Evolutionary conservation across 2,329 filamentous ascomycete species (phyloP), one percentile per base, ranked within the genome.

Genomic region (Xylariaceae sp.): DNA sequence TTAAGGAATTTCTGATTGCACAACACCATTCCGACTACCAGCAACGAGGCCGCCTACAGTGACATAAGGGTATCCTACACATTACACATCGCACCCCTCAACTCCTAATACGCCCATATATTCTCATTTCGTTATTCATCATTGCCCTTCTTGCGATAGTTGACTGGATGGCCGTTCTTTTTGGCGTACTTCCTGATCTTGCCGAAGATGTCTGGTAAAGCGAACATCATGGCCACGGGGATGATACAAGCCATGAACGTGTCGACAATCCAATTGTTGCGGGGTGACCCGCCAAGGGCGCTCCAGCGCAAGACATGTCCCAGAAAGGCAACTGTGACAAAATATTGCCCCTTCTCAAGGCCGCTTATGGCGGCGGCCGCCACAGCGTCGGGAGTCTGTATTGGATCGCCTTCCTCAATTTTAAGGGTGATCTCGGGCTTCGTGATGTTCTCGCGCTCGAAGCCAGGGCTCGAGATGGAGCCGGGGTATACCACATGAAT

Each of bases 401-500:
- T 81, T 12, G 88, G 88, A 71, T 99, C 95, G n/a, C 84, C 83
- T 65, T 90, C 87, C 75, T 98, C 95, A 41, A 98, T 76, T 49
- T 88, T 80, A 64, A 86, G 82, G 3, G 93, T 96, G 46, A 97
- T 81, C 4, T 82, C 85, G 6, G 93, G 94, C 75, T 98, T 98
- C 24, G 84, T 83, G 66, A 78, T 74, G 68, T 96, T 88, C 76
- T 98, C 94, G 16, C 84, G 80, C 58, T 88, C 87, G 48, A 88
- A 83, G 0, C 93, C 92, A 0, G 91, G 87, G 5, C 84, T 88
- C 12, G 86, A 80, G 62, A 99, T 98, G 2, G 89, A 91, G 50
- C 90, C 94, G 0, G 95, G 95, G 67, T 87, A 90, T 11, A 98
- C 85, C 37, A 91, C 83, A 69, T 96, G 91, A 17, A 97, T 81